These are phyloP conservation scores for Trichoderma afroharzianum DNA, from an alignment of 2,329 filamentous ascomycete species.

Conservation along the genomic window DNA sequence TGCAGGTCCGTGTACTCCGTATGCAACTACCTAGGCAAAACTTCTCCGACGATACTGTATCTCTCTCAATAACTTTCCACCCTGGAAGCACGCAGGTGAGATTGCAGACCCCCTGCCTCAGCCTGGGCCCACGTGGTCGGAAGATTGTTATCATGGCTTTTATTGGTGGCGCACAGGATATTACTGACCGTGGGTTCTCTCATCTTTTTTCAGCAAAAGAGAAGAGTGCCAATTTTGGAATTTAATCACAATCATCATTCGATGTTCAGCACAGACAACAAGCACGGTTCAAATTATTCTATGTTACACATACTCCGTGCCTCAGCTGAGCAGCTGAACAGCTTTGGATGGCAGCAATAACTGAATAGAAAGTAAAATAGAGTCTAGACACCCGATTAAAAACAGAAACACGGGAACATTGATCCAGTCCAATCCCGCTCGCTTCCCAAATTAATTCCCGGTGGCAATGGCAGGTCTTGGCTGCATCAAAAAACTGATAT, in stretches of 20 bases:
- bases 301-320: background rate
- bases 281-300: background rate
- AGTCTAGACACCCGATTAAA: background rate
- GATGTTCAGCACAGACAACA: background rate
- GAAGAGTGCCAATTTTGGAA: background rate
- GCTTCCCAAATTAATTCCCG: background rate
- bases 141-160: background rate
- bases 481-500: background rate
- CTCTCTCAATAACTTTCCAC: background rate
- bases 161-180: background rate
- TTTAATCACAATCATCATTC: background rate
- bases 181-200: background rate
- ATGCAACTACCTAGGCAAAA: background rate
- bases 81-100: background rate
- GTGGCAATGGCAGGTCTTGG: constrained; percentile 2
- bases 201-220: background rate
- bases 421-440: background rate
- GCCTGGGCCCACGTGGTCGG: background rate
- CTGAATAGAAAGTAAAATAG: background rate
- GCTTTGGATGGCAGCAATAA: background rate
- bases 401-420: background rate
- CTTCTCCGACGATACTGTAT: too few relatives aligned
- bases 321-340: background rate
- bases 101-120: background rate
- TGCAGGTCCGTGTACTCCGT: background rate